Percentiles rank a stretch among this genome's conserved stretches.
Conservation (phyloP, 768 basidiomycete genomes). For the Daedaleopsis sinensis region DNA sequence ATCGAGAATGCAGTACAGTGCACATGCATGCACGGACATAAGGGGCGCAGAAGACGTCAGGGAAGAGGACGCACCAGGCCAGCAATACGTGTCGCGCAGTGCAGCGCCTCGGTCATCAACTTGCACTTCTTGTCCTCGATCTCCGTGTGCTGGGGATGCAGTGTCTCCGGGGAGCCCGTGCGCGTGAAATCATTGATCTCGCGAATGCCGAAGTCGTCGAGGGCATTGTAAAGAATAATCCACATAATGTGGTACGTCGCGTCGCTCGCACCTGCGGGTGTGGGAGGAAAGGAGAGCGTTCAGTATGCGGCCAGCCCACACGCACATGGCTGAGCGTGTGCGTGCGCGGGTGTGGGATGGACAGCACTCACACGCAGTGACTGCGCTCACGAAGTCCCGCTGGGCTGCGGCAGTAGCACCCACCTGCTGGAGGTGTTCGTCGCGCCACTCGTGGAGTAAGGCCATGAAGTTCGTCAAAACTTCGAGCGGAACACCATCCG, state of each 20-base stretch:
- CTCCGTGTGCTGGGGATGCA: constrained; percentile 45
- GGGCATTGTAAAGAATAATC: constrained; percentile 79
- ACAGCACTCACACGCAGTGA: constrained; percentile 56
- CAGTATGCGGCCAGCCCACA: constrained; percentile 1
- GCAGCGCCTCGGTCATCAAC: constrained; percentile 79
- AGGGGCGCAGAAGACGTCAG: constrained; percentile 1
- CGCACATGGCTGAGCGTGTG: not conserved
- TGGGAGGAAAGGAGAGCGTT: constrained; percentile 40
- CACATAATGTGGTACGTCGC: constrained; percentile 93
- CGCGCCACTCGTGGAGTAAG: constrained; percentile 71
- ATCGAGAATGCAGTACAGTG: not conserved
- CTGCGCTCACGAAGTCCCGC: constrained; percentile 90
- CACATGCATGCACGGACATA: not conserved
- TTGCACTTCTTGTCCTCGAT: constrained; percentile 69
- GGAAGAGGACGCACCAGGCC: constrained; percentile 63
- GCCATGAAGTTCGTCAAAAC: constrained; percentile 58
- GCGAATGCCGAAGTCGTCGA: constrained; percentile 84
- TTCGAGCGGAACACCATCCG: constrained; percentile 75
- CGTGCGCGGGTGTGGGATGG: not conserved
- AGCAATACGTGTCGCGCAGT: constrained; percentile 85
- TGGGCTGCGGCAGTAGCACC: constrained; percentile 84
- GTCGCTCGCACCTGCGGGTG: constrained; percentile 72
- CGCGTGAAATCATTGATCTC: constrained; percentile 61
- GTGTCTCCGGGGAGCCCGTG: constrained; percentile 37
- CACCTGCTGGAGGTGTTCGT: constrained; percentile 72